phyloP scores from a whole-genome alignment of 768 basidiomycete species.

The Suillus subluteus region DNA sequence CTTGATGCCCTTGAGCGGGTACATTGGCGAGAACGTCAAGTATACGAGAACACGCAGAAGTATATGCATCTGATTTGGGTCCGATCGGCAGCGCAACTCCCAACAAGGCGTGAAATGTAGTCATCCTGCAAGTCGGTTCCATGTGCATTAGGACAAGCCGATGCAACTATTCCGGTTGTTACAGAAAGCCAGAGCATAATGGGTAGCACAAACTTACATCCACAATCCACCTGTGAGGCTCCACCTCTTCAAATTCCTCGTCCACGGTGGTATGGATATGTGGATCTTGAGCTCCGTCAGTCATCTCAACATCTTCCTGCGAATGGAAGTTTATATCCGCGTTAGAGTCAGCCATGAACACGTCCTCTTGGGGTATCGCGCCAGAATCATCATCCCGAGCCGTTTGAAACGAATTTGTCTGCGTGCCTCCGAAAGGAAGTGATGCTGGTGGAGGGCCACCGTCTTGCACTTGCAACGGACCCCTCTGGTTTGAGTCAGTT shows the following conservation, averaged over 20 bases:
- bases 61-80: constrained; percentile 39
- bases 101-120: constrained; percentile 60
- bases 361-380: constrained; percentile 19
- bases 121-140: constrained; percentile 36
- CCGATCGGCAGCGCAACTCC: constrained; percentile 35
- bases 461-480: neutral
- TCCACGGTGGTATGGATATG: constrained; percentile 25
- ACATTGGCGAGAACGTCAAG: constrained; percentile 33
- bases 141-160: constrained; percentile 64
- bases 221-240: constrained; percentile 53
- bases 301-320: constrained; percentile 39
- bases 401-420: constrained; percentile 12
- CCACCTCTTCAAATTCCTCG: constrained; percentile 36
- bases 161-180: constrained; percentile 48
- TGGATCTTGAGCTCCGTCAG: constrained; percentile 26
- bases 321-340: constrained; percentile 26
- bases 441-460: constrained; percentile 13
- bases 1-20: constrained; percentile 21
- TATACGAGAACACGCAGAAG: constrained; percentile 43
- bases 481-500: neutral
- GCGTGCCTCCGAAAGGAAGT: constrained; percentile 31
- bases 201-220: constrained; percentile 46
- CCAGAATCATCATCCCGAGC: constrained; percentile 27
- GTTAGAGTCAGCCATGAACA: constrained; percentile 17
- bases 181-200: constrained; percentile 8